Evolutionary conservation across 805 yeast genomes (phyloP).

Genomic region (Pichia ethanolica): DNA sequence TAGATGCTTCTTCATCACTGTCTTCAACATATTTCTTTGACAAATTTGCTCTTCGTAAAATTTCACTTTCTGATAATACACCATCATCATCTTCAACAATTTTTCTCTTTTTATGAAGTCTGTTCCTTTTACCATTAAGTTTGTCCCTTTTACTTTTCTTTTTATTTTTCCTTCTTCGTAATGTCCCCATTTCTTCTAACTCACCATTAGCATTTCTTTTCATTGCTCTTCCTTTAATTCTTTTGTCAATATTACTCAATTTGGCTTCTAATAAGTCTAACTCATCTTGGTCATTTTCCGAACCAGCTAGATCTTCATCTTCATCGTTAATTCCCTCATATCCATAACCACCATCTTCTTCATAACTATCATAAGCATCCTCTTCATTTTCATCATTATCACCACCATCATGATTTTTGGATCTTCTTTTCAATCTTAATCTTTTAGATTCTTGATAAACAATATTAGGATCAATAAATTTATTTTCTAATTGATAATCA

Average conservation of each 20-base stretch:
- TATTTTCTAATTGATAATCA: slow-evolving; percentile 18
- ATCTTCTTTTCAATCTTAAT: neutral
- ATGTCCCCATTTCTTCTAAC: slow-evolving; percentile 9
- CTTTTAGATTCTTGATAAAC: neutral
- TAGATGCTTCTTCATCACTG: slow-evolving; percentile 61
- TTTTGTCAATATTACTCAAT: slow-evolving; percentile 12
- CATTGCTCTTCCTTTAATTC: slow-evolving; percentile 23
- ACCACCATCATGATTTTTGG: neutral
- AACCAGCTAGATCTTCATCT: slow-evolving; percentile 28
- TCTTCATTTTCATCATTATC: slow-evolving; percentile 9
- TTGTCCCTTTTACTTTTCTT: slow-evolving; percentile 7
- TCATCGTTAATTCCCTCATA: slow-evolving; percentile 10
- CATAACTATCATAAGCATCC: slow-evolving; percentile 5
- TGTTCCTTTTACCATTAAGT: neutral
- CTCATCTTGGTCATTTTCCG: slow-evolving; percentile 33
- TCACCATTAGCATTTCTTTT: slow-evolving; percentile 11
- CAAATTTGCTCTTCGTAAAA: slow-evolving; percentile 20
- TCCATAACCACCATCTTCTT: slow-evolving; percentile 11
- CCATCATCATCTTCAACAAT: slow-evolving; percentile 27
- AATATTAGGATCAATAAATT: slow-evolving; percentile 10
- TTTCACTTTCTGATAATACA: slow-evolving; percentile 9
- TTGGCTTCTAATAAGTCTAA: slow-evolving; percentile 34
- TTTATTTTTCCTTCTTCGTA: neutral
- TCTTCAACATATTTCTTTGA: slow-evolving; percentile 51
- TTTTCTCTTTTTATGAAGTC: slow-evolving; percentile 7